Evolutionary conservation across 2,329 filamentous ascomycete genomes (phyloP).

Genomic region (Chrysoporthe austroafricana): DNA sequence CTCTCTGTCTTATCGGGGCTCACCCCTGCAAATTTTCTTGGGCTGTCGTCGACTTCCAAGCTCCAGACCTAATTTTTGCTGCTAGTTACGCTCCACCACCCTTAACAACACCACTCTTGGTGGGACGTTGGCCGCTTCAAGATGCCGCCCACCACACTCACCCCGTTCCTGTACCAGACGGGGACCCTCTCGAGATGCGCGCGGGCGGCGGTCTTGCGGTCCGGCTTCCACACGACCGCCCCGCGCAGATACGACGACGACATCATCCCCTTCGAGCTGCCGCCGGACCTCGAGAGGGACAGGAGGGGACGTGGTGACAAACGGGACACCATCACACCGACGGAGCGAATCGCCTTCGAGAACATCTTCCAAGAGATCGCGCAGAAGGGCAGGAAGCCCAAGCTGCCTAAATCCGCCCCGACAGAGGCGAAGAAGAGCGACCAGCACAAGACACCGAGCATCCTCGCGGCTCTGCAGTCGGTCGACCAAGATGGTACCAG

Average conservation of each 20-base stretch:
- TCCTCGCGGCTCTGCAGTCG: slow-evolving; percentile 19
- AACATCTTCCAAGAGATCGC: slow-evolving; percentile 64
- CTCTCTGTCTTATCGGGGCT: slow-evolving; percentile 12
- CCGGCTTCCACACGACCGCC: slow-evolving; percentile 34
- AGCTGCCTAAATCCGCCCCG: slow-evolving; percentile 24
- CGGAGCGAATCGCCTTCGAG: slow-evolving; percentile 54
- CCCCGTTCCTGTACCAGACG: slow-evolving; percentile 76
- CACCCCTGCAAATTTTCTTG: slow-evolving; percentile 21
- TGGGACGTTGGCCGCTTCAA: not conserved
- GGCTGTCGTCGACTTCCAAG: not conserved
- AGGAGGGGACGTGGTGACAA: slow-evolving; percentile 33
- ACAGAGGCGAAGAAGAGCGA: slow-evolving; percentile 17
- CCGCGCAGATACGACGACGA: slow-evolving; percentile 32
- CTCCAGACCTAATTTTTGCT: not conserved
- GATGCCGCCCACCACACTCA: slow-evolving; percentile 55
- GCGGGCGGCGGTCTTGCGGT: slow-evolving; percentile 35
- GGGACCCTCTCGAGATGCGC: slow-evolving; percentile 49
- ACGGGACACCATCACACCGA: slow-evolving; percentile 59
- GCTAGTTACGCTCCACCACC: not conserved
- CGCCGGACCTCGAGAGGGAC: slow-evolving; percentile 40
- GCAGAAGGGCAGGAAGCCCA: slow-evolving; percentile 31
- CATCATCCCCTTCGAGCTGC: slow-evolving; percentile 57
- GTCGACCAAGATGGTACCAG: not conserved
- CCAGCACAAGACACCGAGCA: slow-evolving; percentile 14
- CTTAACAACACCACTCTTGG: not conserved